phyloP scores from a whole-genome alignment of 169 alveolate genomes.

The Plasmodium berghei region DNA sequence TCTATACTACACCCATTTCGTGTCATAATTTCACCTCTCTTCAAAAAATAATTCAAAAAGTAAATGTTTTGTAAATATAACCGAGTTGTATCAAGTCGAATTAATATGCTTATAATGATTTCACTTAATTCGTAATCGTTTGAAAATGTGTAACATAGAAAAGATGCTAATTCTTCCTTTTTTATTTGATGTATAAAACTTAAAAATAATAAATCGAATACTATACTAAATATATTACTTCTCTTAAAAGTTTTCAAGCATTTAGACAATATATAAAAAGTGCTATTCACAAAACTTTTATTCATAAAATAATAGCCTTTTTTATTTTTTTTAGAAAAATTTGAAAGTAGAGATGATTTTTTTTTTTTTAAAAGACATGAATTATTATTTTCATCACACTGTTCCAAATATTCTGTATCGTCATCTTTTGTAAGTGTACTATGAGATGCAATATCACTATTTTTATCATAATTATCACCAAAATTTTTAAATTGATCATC shows the following conservation, averaged over 20 bases:
- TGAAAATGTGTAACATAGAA: slow-evolving; percentile 16
- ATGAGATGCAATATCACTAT: no score
- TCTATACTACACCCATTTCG: background rate
- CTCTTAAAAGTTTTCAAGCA: slow-evolving; percentile 27
- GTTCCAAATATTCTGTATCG: background rate
- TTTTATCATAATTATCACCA: no score
- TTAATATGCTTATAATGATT: slow-evolving; percentile 31
- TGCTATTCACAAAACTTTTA: slow-evolving; percentile 12
- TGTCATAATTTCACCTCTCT: background rate
- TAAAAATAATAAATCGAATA: slow-evolving; percentile 58
- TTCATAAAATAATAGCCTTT: slow-evolving; percentile 18
- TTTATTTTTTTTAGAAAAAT: background rate
- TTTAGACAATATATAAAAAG: slow-evolving; percentile 45
- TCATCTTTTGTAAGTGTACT: no score
- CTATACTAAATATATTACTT: slow-evolving; percentile 6
- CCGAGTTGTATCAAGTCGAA: background rate
- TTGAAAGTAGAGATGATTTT: background rate
- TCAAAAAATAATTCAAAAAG: slow-evolving; percentile 56
- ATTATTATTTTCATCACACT: background rate
- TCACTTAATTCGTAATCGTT: slow-evolving; percentile 7
- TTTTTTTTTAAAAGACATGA: background rate
- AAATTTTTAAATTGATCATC: no score
- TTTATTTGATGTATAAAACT: slow-evolving; percentile 24
- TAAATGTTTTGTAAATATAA: background rate
- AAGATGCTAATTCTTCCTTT: background rate